phyloP scores from a whole-genome alignment of 306 rosid genomes.

The Cucurbita moschata region DNA sequence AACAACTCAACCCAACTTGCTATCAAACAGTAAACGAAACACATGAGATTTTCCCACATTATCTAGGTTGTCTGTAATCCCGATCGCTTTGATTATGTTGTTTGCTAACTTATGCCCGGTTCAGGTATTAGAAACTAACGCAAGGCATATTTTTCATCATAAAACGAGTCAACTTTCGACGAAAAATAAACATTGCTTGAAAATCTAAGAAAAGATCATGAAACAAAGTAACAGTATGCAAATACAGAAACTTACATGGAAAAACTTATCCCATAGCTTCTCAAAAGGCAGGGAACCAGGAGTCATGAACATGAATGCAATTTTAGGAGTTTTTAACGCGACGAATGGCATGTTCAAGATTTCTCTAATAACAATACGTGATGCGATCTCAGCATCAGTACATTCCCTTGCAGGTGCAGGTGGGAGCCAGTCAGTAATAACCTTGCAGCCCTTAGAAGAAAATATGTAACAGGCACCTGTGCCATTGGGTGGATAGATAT shows the following conservation, averaged over 20 bases:
- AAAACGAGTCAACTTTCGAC: not conserved
- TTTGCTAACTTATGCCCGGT: not conserved
- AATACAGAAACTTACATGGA: conserved; percentile 45
- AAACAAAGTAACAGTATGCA: not conserved
- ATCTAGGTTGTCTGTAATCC: not conserved
- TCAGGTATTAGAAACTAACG: not conserved
- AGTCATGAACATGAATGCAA: conserved; percentile 91
- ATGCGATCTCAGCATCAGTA: conserved; percentile 73
- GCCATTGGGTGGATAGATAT: conserved; percentile 63
- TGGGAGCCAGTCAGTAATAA: conserved; percentile 70
- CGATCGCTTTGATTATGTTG: not conserved
- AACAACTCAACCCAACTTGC: not conserved
- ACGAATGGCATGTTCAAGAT: conserved; percentile 40
- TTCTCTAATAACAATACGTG: conserved; percentile 62
- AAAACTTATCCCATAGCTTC: conserved; percentile 87
- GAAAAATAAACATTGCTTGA: not conserved
- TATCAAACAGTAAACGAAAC: not conserved
- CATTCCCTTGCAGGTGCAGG: conserved; percentile 62
- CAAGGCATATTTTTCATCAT: not conserved
- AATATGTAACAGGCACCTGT: conserved; percentile 63
- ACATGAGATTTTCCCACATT: not conserved
- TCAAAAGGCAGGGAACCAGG: conserved; percentile 83
- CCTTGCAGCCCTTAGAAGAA: conserved; percentile 72
- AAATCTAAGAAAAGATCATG: not conserved
- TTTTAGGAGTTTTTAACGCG: conserved; percentile 38